phyloP scores from a whole-genome alignment of 2,329 filamentous ascomycete species.

The Alternaria viburni region DNA sequence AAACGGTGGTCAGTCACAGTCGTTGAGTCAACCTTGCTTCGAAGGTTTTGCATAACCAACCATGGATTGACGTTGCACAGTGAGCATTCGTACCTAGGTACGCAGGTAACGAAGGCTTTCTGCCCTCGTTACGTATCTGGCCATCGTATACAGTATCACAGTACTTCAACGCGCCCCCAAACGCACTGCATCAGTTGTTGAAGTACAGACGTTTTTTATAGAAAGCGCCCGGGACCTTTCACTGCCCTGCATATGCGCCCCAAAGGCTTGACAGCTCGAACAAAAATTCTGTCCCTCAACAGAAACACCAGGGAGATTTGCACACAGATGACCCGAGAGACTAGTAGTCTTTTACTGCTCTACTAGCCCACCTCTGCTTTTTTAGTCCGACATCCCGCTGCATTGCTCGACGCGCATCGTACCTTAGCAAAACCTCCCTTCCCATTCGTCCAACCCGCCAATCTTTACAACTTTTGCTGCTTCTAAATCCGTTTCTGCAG shows the following conservation, averaged over 20 bases:
- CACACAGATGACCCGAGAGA: neutral
- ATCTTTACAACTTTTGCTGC: slow-evolving; percentile 4
- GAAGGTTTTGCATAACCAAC: neutral
- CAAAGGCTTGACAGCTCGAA: neutral
- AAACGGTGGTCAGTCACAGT: neutral
- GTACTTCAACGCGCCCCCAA: neutral
- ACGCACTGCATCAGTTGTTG: neutral
- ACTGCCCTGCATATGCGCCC: neutral
- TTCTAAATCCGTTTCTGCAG: slow-evolving; percentile 1
- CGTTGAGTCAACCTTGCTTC: neutral
- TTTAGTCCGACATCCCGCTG: neutral
- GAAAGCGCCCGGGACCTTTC: neutral
- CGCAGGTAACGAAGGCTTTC: neutral
- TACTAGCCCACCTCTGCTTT: neutral
- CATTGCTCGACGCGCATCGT: neutral
- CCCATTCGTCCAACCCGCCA: slow-evolving; percentile 10
- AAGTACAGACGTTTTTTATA: neutral
- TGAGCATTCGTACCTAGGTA: no score
- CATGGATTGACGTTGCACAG: no score
- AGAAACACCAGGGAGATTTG: slow-evolving; percentile 4
- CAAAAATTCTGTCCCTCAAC: slow-evolving; percentile 18
- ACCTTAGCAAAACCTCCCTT: neutral
- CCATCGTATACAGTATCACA: neutral
- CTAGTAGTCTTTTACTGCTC: neutral
- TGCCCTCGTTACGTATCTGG: neutral